Evolutionary conservation across 1,284 basidiomycete genomes (phyloP), one percentile per base, ranked within the genome.

Genomic region (Uromyces viciae-fabae): DNA sequence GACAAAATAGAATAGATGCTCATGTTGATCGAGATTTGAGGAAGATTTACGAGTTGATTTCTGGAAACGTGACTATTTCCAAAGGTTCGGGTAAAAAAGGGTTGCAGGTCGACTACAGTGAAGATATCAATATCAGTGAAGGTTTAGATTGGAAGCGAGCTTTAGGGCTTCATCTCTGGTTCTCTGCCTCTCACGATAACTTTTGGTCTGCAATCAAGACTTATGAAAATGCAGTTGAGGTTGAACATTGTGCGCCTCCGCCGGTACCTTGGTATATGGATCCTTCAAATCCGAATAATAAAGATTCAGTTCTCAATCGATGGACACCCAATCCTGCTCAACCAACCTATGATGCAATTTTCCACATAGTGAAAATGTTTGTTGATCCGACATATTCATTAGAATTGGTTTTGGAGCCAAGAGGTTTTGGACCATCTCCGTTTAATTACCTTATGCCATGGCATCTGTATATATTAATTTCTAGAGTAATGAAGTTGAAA

Each of bases 61-160:
- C 92, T 25, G 97, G 97, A 15, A 89, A 92, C 81, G 88, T 92
- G 43, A 90, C 91, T 82, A 84, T 91, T 3, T 87, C 92, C 17
- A 88, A 90, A 73, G 92, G 91, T 1, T 85, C 86, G 76, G 83
- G 81, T 89, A 75, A 82, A 28, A 88, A 81, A 86, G 85, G 85
- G 19, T 88, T 85, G 87, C 91, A 83, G 86, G 88, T 82, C 43
- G 91, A 92, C 83, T 88, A 88, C 33, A 90, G 90, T 83, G 86
- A 89, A 1, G 91, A 93, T 80, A 86, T 94, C 28, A 88, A 90
- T 75, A 88, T 97, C n/a, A 89, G 91, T n/a, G 88, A 91, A 75
- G 92, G 90, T 0, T 87, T 98, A 74, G 95, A 97, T 86, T 99
- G 97, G 97, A 96, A 96, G 86, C 91, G 95, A 19, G 91, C 92